Base-by-base conservation (phyloP, 805 yeast genomes). In the Candida pini region DNA sequence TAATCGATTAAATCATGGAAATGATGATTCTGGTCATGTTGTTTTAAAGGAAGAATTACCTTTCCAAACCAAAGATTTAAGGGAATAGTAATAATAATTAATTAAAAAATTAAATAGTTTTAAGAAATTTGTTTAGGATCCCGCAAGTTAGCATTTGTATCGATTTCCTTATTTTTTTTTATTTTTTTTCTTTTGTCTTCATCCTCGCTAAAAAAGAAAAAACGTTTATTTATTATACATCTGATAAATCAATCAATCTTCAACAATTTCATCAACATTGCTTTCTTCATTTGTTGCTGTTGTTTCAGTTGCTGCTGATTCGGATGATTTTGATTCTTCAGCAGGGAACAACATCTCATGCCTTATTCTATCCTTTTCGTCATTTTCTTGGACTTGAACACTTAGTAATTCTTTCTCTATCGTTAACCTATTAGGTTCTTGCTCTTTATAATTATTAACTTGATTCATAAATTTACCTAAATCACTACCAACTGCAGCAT, bases 401-500 rank as follows among this genome's bases (percentile, higher is more conserved):
- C 43, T 43, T 18, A 62, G 36, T 30, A 56, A 18, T 21, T 44
- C 45, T 41, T 54, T 60, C 46, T 74, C 78, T 56, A 69, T 66
- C 19, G 49, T 53, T 33, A 55, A 50, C 42, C 70, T 64, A 35
- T 67, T 72, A 14, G 69, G 67, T 36, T 76, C 77, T 31, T 69
- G 62, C 21, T 66, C 54, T 50, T 62, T 64, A 49, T 78, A 76
- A 41, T 71, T 63, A 41, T 81, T 80, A 15, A 81, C 89, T 33
- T 75, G 68, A 34, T 69, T 65, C 49, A 81, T 54, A 56, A 77
- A 89, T 56, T 74, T 80, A 33, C 69, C 69, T 50, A 90, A 64
- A 54, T 86, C 81, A 13, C 71, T 64, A 4, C 97, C 97, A 0
- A 82, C 73, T 2, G 95, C 97, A 21, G 96, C 96, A 51, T 87